A percentile compares a stretch with the other conserved stretches of the same genome.
phyloP scores from a whole-genome alignment of 1,284 basidiomycete genomes.

The Uromyces viciae-fabae region DNA sequence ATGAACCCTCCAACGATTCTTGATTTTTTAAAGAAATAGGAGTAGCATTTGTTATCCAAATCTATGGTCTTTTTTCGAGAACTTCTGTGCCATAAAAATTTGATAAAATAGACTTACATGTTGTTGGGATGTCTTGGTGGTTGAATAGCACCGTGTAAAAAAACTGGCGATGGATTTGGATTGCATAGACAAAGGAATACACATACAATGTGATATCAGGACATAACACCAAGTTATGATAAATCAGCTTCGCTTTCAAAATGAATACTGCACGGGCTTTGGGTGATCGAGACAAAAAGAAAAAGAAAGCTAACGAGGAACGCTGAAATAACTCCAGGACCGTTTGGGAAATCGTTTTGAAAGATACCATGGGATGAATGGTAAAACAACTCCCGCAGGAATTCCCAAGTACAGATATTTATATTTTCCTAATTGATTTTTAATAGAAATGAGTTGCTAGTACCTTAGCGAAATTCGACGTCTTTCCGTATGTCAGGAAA shows the following conservation, averaged over 20 bases:
- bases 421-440: slow-evolving; percentile 30
- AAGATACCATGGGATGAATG: slow-evolving; percentile 51
- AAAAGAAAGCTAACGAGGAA: slow-evolving; percentile 48
- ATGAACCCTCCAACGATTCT: slow-evolving; percentile 49
- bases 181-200: neutral
- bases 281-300: neutral
- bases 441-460: too few species aligned
- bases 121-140: slow-evolving; percentile 35
- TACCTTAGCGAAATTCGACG: too few species aligned
- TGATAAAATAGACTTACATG: slow-evolving; percentile 11
- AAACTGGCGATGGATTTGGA: slow-evolving; percentile 8
- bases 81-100: too few species aligned
- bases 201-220: neutral
- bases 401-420: slow-evolving; percentile 49
- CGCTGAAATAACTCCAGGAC: slow-evolving; percentile 49
- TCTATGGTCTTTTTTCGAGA: too few species aligned
- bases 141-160: slow-evolving; percentile 33
- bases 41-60: too few species aligned
- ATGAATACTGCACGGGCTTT: too few species aligned
- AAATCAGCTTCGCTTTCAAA: too few species aligned
- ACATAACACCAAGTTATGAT: too few species aligned
- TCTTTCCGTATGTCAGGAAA: too few species aligned
- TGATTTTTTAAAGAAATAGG: neutral
- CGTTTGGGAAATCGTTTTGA: slow-evolving; percentile 47
- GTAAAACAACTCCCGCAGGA: slow-evolving; percentile 50